Conservation (phyloP, 805 yeast genomes). For the Hanseniaspora singularis region DNA sequence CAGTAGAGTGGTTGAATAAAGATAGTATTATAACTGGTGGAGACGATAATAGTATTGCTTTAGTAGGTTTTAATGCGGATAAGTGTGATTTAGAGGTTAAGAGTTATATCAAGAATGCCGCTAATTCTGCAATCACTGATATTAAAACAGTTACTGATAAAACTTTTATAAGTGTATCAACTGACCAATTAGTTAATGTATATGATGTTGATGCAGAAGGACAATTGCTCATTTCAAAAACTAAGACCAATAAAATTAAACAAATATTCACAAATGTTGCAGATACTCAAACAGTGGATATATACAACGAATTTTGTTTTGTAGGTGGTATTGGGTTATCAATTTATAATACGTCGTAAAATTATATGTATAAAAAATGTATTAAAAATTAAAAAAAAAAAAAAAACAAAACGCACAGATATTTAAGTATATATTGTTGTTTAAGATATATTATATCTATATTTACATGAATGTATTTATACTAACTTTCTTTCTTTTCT, state of each 20-base stretch:
- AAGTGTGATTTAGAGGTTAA: conserved; percentile 16
- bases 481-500: neutral
- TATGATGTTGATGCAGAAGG: conserved; percentile 49
- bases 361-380: neutral
- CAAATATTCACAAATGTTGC: conserved; percentile 70
- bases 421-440: neutral
- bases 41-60: conserved; percentile 63
- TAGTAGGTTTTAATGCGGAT: conserved; percentile 26
- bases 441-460: neutral
- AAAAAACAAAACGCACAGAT: neutral
- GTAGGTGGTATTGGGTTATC: conserved; percentile 82
- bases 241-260: conserved; percentile 25
- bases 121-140: conserved; percentile 26
- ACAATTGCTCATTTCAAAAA: neutral
- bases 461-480: neutral
- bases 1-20: conserved; percentile 32
- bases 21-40: conserved; percentile 61
- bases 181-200: conserved; percentile 51
- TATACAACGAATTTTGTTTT: conserved; percentile 30
- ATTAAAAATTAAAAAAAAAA: neutral
- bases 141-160: conserved; percentile 22
- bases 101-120: conserved; percentile 45
- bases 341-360: conserved; percentile 29
- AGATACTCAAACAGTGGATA: conserved; percentile 70
- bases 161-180: conserved; percentile 53